Conservation (phyloP, 2,329 filamentous ascomycete species). For the Tolypocladium sp. region DNA sequence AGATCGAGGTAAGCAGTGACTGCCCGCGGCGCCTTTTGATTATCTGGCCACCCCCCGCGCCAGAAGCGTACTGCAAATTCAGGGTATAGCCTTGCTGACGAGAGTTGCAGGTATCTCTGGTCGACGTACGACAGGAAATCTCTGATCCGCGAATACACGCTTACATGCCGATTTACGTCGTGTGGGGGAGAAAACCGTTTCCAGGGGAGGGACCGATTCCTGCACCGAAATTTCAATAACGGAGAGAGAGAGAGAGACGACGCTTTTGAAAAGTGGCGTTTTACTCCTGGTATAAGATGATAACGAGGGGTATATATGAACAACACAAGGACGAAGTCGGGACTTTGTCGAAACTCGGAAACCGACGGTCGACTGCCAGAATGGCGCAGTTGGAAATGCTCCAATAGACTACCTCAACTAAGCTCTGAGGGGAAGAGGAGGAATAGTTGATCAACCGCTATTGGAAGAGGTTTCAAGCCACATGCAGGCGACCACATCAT, state of each 20-base stretch:
- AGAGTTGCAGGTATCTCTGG: conserved; percentile 31
- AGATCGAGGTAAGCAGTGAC: conserved; percentile 34
- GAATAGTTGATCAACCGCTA: not conserved
- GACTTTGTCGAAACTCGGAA: not conserved
- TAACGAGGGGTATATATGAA: not conserved
- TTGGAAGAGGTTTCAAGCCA: not conserved
- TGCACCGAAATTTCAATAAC: not conserved
- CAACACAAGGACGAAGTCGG: not conserved
- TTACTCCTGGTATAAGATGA: not conserved
- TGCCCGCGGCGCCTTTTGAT: not conserved
- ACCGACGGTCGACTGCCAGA: not conserved
- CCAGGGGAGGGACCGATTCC: conserved; percentile 15
- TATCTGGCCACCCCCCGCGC: not conserved
- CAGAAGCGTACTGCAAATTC: not conserved
- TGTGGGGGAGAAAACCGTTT: conserved; percentile 41
- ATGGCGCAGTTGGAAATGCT: not conserved
- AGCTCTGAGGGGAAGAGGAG: not conserved
- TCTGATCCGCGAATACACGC: conserved; percentile 36
- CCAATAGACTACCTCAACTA: not conserved
- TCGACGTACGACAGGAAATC: conserved; percentile 38
- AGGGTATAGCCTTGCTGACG: not conserved
- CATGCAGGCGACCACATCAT: no score
- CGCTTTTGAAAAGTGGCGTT: rapidly evolving
- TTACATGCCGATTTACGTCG: conserved; percentile 39
- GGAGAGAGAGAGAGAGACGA: no score